These are phyloP conservation scores for Ganoderma multipileum DNA, from an alignment of 1,284 basidiomycete genomes.

Conservation along the genomic window DNA sequence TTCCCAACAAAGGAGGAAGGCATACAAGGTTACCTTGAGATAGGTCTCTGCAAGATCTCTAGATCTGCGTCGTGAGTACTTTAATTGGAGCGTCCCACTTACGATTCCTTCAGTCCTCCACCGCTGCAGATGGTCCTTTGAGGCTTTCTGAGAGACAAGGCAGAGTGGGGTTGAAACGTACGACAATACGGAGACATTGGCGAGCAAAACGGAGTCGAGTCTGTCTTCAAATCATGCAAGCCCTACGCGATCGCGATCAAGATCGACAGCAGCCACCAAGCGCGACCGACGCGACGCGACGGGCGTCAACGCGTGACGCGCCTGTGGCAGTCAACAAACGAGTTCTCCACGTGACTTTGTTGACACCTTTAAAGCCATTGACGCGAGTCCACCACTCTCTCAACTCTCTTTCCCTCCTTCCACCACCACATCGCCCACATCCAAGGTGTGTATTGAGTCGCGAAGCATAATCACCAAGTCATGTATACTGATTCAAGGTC, in stretches of 20 bases:
- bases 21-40: not conserved
- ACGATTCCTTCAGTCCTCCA: too few relatives aligned
- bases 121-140: not conserved
- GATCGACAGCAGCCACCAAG: slow-evolving; percentile 6
- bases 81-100: too few relatives aligned
- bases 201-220: slow-evolving; percentile 6
- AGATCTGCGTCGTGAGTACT: too few relatives aligned
- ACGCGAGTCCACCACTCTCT: slow-evolving; percentile 22
- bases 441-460: slow-evolving; percentile 18
- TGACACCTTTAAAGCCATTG: slow-evolving; percentile 33
- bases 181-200: not conserved
- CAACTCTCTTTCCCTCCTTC: slow-evolving; percentile 24
- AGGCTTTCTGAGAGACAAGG: not conserved
- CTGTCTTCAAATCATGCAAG: slow-evolving; percentile 6
- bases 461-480: not conserved
- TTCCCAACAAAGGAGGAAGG: not conserved
- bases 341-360: slow-evolving; percentile 33
- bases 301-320: slow-evolving; percentile 29
- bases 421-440: slow-evolving; percentile 20
- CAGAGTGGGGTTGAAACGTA: not conserved
- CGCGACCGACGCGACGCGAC: slow-evolving; percentile 4
- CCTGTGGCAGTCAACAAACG: slow-evolving; percentile 30
- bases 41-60: not conserved
- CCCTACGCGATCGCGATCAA: slow-evolving; percentile 2
- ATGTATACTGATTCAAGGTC: slow-evolving; percentile 5